Base-by-base conservation (phyloP, 2,329 filamentous ascomycete genomes). In the Cryphonectria radicalis region DNA sequence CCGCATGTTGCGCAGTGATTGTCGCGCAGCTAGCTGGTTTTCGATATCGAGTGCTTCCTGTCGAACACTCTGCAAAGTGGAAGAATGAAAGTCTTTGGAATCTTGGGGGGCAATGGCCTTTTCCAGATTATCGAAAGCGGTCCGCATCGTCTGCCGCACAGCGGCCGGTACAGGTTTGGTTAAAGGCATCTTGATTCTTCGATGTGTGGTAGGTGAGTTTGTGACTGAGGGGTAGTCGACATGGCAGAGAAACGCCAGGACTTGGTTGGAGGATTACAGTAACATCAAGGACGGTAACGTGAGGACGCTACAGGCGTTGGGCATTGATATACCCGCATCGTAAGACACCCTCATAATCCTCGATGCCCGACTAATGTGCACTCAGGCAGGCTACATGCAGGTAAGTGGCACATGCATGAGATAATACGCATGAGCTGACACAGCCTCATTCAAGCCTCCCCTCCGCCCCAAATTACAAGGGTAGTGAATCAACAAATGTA, bases 1-100 rank as follows among this genome's bases (percentile, higher is more conserved):
- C 0, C 79, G 77, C 79, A 86, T 82, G 43, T 85, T 85, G 0
- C 82, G 78, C 0, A 85, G 79, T 0, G 75, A 80, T 35, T 77
- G 74, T 19, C 83, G 73, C 0, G 81, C 78, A 0, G 78, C 80
- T 1, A 86, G 80, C 35, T 81, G 77, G 1, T 75, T 74, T 69
- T 87, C 82, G 4, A 86, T 80, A 0, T 79, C 74, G 0, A 78
- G 70, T 0, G 80, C 81, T 7, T 81, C 81, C 10, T 77, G 65
- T 70, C 75, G 75, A 0, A 85, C 84, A 66, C 82, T 76, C 57
- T 80, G 66, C 5, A 84, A 76, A 1, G 79, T 79, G 0, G 80
- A 80, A 3, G 73, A 76, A 10, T 70, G 73, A 68, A 82, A 79
- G 8, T 68, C 69, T 19, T 32, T 55, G 0, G 67, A 53, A 22